These are phyloP conservation scores for Sambucus nigra DNA, from an alignment of 129 eudicot species.

Conservation along the genomic window DNA sequence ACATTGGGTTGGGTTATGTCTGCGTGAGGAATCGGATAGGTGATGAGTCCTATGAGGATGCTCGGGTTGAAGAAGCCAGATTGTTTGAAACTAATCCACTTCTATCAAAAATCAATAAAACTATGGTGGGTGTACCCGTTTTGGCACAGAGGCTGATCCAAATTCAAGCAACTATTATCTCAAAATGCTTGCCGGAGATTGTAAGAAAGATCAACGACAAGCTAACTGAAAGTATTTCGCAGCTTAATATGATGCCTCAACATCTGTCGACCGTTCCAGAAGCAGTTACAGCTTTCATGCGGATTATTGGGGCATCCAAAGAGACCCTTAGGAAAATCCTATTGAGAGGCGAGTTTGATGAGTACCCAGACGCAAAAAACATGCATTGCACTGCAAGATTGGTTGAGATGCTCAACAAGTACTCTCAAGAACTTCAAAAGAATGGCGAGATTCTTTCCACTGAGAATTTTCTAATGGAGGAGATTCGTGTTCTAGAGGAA, in stretches of 20 bases:
- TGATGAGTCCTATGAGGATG: conserved; percentile 18
- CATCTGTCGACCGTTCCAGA: conserved; percentile 20
- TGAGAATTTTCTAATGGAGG: conserved; percentile 18
- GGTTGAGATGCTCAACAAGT: conserved; percentile 19
- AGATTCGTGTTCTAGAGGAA: conserved; percentile 17
- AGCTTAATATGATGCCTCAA: conserved; percentile 28
- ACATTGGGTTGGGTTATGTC: conserved; percentile 26
- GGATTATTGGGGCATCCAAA: conserved; percentile 19
- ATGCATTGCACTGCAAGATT: conserved; percentile 33
- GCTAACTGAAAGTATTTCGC: conserved; percentile 17
- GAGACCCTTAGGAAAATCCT: conserved; percentile 30
- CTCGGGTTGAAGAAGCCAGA: conserved; percentile 12
- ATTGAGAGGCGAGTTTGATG: conserved; percentile 27
- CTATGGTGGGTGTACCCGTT: conserved; percentile 25
- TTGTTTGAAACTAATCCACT: conserved; percentile 10
- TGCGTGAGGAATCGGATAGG: conserved; percentile 22
- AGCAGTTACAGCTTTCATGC: conserved; percentile 30
- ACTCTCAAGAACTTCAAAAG: conserved; percentile 9
- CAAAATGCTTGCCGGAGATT: conserved; percentile 20
- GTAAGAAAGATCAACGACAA: conserved; percentile 19
- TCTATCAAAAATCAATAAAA: conserved; percentile 18
- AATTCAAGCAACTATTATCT: conserved; percentile 24
- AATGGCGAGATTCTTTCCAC: conserved; percentile 1
- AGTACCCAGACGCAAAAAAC: conserved; percentile 12
- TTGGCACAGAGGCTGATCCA: conserved; percentile 16